Evolutionary conservation across 805 yeast genomes (phyloP).

Genomic region (Yarrowia divulgata): DNA sequence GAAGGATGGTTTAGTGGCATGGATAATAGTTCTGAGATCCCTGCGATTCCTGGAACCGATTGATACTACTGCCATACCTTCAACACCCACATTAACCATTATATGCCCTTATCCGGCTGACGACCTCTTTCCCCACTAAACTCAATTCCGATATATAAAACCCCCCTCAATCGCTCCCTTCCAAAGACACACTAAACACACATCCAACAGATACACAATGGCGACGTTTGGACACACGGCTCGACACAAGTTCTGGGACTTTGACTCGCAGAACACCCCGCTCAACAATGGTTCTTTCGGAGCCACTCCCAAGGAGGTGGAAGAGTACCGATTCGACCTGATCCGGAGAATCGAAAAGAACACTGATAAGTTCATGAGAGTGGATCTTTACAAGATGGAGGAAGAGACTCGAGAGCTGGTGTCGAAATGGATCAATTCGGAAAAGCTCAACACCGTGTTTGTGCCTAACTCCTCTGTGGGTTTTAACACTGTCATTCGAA

Average conservation of each 20-base stretch:
- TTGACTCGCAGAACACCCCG: conserved; percentile 54
- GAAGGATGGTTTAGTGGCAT: no score
- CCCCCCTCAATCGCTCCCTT: not conserved
- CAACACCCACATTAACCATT: not conserved
- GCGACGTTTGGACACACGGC: conserved; percentile 12
- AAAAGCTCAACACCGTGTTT: conserved; percentile 58
- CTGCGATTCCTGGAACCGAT: not conserved
- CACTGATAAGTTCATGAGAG: conserved; percentile 58
- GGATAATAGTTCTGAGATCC: no score
- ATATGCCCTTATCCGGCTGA: not conserved
- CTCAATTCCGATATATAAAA: conserved; percentile 6
- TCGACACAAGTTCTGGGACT: conserved; percentile 54
- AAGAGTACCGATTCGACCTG: conserved; percentile 51
- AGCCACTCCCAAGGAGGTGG: conserved; percentile 58
- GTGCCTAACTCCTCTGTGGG: conserved; percentile 68
- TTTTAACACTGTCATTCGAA: conserved; percentile 63
- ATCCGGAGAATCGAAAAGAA: conserved; percentile 49
- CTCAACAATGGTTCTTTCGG: conserved; percentile 76
- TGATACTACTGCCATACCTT: not conserved
- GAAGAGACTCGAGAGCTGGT: conserved; percentile 51
- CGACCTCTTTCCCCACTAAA: not conserved
- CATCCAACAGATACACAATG: not conserved
- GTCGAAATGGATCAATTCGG: conserved; percentile 58
- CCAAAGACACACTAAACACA: not conserved
- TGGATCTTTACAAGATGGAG: conserved; percentile 49